Evolutionary conservation across 768 basidiomycete genomes (phyloP).

Genomic region (Suillus placidus): DNA sequence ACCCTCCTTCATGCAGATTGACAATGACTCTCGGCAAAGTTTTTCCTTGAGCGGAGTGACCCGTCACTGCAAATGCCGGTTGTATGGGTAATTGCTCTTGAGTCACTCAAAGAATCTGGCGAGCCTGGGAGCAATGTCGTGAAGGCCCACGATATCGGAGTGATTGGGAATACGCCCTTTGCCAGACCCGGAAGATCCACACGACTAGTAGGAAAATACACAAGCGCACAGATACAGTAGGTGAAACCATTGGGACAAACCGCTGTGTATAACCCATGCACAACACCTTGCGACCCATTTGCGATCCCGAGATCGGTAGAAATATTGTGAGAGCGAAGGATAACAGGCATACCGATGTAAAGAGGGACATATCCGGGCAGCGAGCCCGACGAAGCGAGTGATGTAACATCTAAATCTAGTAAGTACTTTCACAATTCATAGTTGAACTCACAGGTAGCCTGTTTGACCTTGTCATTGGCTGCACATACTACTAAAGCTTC

Average conservation of each 20-base stretch:
- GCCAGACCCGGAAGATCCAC: conserved; percentile 18
- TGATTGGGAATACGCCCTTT: conserved; percentile 18
- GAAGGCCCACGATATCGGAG: conserved; percentile 14
- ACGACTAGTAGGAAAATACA: conserved; percentile 25
- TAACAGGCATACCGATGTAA: conserved; percentile 35
- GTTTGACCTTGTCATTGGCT: too few relatives aligned
- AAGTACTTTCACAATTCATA: too few relatives aligned
- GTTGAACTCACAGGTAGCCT: too few relatives aligned
- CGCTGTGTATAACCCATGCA: conserved; percentile 12
- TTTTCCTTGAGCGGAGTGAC: conserved; percentile 36
- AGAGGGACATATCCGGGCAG: conserved; percentile 25
- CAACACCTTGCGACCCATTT: conserved; percentile 33
- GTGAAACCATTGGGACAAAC: neutral
- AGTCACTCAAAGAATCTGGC: too few relatives aligned
- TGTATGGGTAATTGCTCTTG: conserved; percentile 30
- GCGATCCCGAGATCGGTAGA: conserved; percentile 34
- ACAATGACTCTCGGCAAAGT: conserved; percentile 25
- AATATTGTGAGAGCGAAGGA: conserved; percentile 27
- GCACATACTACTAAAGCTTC: too few relatives aligned
- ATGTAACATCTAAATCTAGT: too few relatives aligned
- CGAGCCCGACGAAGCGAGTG: too few relatives aligned
- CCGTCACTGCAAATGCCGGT: conserved; percentile 34
- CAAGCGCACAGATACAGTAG: conserved; percentile 12
- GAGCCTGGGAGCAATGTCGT: neutral
- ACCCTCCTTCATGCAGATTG: conserved; percentile 25